Percentiles rank a stretch among this genome's conserved stretches.
phyloP scores from a whole-genome alignment of 2,329 filamentous ascomycete genomes.

The Penicillium nordicum region DNA sequence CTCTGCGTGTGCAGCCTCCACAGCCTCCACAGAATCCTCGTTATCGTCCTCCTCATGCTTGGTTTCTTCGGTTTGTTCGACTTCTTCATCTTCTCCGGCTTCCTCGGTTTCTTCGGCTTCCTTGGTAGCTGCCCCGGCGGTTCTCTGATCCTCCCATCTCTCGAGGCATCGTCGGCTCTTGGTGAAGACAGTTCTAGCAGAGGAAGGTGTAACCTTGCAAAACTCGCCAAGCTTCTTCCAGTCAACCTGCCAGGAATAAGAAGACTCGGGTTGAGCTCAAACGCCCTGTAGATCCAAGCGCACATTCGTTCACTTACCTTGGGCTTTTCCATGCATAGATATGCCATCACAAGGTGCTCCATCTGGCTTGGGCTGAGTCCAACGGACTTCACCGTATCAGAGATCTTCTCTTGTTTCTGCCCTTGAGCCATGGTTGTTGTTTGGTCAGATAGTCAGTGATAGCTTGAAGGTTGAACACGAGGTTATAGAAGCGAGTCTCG shows the following conservation, averaged over 20 bases:
- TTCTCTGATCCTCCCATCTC: not conserved
- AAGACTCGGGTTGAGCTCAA: not conserved
- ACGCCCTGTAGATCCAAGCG: not conserved
- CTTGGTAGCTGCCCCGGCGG: no score
- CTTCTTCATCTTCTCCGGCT: no score
- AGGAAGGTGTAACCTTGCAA: not conserved
- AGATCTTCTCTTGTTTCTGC: not conserved
- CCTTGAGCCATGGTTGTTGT: not conserved
- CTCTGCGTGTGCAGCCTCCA: not conserved
- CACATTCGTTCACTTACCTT: not conserved
- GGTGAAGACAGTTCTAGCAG: not conserved
- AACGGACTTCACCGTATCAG: not conserved
- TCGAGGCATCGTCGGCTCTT: not conserved
- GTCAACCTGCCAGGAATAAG: not conserved
- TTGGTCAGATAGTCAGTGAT: no score
- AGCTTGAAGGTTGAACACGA: not conserved
- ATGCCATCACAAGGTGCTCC: not conserved
- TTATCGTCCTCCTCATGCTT: not conserved
- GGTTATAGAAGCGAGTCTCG: not conserved
- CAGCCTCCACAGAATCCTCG: not conserved
- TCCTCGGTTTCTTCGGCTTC: accelerated
- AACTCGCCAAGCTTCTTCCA: not conserved
- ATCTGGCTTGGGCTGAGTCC: not conserved
- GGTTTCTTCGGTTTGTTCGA: accelerated
- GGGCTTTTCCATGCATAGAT: not conserved